Evolutionary conservation across 352 stramenopile species (phyloP), one percentile per base, ranked within the genome.

Genomic region (Phytophthora hibernalis): DNA sequence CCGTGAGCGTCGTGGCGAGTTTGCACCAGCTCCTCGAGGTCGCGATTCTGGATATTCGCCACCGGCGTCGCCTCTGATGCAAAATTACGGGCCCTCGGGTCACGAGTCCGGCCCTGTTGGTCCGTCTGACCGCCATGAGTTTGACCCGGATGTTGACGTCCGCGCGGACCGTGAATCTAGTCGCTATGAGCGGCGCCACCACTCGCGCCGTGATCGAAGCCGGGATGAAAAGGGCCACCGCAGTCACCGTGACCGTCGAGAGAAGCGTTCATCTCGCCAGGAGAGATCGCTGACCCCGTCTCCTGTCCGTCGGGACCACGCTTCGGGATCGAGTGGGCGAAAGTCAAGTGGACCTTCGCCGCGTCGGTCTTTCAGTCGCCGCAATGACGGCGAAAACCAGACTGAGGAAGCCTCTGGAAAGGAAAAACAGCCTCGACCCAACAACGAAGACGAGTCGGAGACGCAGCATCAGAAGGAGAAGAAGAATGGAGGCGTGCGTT

Each of bases 251-350:
- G 69, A 79, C 2, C 54, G 40, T 22, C 68, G 63, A 12, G 59
- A 77, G 13, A 82, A 75, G 31, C 74, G 68, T 49, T 66, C 48
- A 15, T 71, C 70, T 48, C 70, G 65, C 45, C 18, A 38, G 18
- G 62, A 75, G 16, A 72, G 63, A 8, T 83, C 77, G 21, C 43
- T 74, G 38, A 80, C 79, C 5, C 77, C 77, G 35, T 87, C 79
- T 15, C 77, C 78, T 31, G 44, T 75, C 18, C 71, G 65, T 26
- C 73, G 70, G 56, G 65, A 68, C 15, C 64, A 63, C 16, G 28
- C 52, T 24, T 74, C 70, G 18, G 58, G 44, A 22, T 78, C 70
- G 8, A 70, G 21, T 64, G 70, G 66, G 16, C 63, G 70, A 37
- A 78, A 78, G 40, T 65, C 66, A 11, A 68, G 54, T 43, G 70